Percentiles rank a stretch among this genome's conserved stretches.
Evolutionary conservation across 2,329 filamentous ascomycete species (phyloP).

Genomic region (Cladosporium colombiae): DNA sequence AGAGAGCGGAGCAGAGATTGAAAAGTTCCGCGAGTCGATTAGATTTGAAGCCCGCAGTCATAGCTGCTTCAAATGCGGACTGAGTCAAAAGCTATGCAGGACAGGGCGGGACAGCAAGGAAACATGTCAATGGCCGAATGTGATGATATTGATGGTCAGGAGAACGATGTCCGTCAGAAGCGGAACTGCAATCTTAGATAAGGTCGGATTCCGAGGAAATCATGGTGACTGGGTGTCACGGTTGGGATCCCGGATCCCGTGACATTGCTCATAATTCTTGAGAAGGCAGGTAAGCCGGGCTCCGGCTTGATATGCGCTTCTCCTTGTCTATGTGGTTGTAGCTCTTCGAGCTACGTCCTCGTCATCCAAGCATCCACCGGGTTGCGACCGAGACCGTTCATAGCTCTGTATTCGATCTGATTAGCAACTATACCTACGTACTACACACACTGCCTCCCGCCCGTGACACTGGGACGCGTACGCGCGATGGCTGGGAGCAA

Average conservation of each 20-base stretch:
- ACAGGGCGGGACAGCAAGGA: not conserved
- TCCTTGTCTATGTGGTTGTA: no score
- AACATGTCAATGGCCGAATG: constrained; percentile 10
- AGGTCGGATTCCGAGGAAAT: not conserved
- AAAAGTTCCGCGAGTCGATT: constrained; percentile 5
- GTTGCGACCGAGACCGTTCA: no score
- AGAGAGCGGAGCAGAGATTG: not conserved
- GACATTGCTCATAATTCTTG: no score
- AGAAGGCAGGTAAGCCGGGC: no score
- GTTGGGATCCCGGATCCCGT: no score
- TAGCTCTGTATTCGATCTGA: no score
- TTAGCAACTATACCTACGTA: no score
- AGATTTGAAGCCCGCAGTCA: not conserved
- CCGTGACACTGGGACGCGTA: not conserved
- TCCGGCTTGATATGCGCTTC: no score
- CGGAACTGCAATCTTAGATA: not conserved
- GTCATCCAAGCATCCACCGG: no score
- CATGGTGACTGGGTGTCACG: not conserved
- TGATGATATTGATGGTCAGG: not conserved
- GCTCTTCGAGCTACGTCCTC: no score
- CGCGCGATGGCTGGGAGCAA: not conserved
- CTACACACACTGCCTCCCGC: no score
- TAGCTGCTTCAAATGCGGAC: constrained; percentile 12
- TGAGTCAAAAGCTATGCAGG: constrained; percentile 7
- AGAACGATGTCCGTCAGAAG: not conserved